phyloP scores from a whole-genome alignment of 768 basidiomycete genomes.

The Baorangia bicolor region DNA sequence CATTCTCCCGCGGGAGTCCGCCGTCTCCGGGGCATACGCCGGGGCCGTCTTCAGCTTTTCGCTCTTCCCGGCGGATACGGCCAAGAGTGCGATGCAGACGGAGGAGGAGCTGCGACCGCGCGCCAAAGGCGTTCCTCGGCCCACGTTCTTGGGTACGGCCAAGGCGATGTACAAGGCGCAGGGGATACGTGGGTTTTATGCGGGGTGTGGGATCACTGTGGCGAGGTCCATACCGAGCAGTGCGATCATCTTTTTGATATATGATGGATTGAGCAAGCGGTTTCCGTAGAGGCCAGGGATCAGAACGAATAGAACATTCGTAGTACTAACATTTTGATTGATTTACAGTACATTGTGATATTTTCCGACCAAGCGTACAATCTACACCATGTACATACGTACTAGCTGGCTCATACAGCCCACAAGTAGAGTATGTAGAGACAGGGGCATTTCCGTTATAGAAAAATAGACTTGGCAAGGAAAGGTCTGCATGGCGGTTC shows the following conservation, averaged over 20 bases:
- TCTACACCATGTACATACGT: neutral
- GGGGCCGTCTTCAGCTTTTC: conserved; percentile 84
- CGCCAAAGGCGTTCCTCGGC: conserved; percentile 30
- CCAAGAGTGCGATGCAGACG: conserved; percentile 95
- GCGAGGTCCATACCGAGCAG: conserved; percentile 83
- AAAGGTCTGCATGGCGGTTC: neutral
- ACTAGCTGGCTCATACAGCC: too few species aligned
- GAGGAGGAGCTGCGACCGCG: conserved; percentile 78
- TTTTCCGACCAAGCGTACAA: neutral
- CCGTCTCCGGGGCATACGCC: conserved; percentile 81
- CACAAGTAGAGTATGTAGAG: too few species aligned
- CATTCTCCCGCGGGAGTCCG: conserved; percentile 77
- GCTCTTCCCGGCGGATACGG: conserved; percentile 93
- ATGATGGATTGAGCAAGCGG: conserved; percentile 65
- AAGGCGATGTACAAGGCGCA: conserved; percentile 69
- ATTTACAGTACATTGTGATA: neutral
- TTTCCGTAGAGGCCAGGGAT: conserved; percentile 39
- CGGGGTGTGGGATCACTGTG: conserved; percentile 91
- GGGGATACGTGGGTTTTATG: conserved; percentile 84
- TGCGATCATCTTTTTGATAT: conserved; percentile 91
- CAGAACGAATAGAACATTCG: neutral
- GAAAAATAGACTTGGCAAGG: neutral
- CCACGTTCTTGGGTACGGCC: conserved; percentile 57
- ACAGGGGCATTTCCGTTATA: conserved; percentile 3
- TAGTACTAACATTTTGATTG: neutral